Conservation (phyloP, 176 grass and related monocot species). For the Rhipidocladum racemiflorum region DNA sequence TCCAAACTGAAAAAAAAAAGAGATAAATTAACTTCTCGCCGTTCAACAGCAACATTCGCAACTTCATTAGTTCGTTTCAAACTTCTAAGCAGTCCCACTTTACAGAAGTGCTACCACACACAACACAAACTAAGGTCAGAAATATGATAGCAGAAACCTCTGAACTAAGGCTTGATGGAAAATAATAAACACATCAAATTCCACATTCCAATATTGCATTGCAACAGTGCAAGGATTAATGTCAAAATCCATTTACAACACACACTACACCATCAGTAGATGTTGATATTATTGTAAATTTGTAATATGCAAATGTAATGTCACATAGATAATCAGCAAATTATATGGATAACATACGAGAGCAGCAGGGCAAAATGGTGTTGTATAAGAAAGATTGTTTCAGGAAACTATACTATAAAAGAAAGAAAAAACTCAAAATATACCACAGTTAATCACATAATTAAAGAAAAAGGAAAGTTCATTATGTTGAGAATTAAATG, state of each 20-base stretch:
- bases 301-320: background rate
- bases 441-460: background rate
- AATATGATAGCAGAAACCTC: background rate
- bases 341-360: background rate
- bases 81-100: background rate
- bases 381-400: background rate
- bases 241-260: background rate
- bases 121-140: slow-evolving; percentile 15
- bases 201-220: background rate
- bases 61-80: background rate
- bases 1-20: slow-evolving; percentile 30
- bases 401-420: background rate
- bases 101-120: background rate
- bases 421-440: slow-evolving; percentile 9
- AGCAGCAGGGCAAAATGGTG: background rate
- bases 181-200: slow-evolving; percentile 11
- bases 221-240: background rate
- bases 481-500: no score
- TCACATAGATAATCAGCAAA: background rate
- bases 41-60: background rate
- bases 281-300: background rate
- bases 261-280: background rate
- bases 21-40: background rate
- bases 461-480: background rate
- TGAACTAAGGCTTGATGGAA: background rate